These are phyloP conservation scores for Collybia mongolica DNA, from an alignment of 768 basidiomycete genomes.

Conservation along the genomic window DNA sequence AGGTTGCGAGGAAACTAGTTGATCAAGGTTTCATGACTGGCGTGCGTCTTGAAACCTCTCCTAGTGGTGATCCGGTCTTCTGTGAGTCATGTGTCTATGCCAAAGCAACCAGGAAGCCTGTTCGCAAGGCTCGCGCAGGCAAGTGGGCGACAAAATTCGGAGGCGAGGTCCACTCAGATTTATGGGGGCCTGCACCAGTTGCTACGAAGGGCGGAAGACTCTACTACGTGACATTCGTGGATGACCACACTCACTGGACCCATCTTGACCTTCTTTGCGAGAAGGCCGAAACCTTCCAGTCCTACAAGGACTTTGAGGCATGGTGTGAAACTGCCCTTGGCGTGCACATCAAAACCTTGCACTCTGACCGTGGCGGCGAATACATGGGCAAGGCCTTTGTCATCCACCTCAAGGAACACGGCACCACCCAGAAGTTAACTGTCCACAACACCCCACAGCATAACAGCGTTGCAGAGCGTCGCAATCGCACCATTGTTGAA, in stretches of 20 bases:
- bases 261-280: slow-evolving; percentile 16
- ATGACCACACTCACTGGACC: too few species aligned
- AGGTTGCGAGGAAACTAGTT: slow-evolving; percentile 17
- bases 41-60: too few species aligned
- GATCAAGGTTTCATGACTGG: too few species aligned
- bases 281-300: slow-evolving; percentile 21
- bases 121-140: slow-evolving; percentile 27
- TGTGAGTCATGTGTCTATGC: slow-evolving; percentile 45
- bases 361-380: slow-evolving; percentile 35
- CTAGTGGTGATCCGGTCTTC: slow-evolving; percentile 19
- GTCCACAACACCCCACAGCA: slow-evolving; percentile 28
- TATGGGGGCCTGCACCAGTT: too few species aligned
- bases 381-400: slow-evolving; percentile 29
- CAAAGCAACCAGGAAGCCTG: slow-evolving; percentile 33
- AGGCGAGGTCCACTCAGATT: too few species aligned
- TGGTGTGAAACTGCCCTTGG: slow-evolving; percentile 26
- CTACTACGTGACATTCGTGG: too few species aligned
- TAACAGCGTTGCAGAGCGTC: slow-evolving; percentile 42
- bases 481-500: slow-evolving; percentile 35
- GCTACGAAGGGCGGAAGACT: too few species aligned
- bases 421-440: slow-evolving; percentile 35
- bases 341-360: slow-evolving; percentile 23
- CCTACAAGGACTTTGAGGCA: slow-evolving; percentile 25
- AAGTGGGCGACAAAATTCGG: slow-evolving; percentile 23
- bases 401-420: slow-evolving; percentile 22